A percentile compares a stretch with the other conserved stretches of the same genome.
phyloP scores from a whole-genome alignment of 768 basidiomycete species.

The Phaeotremella skinneri region DNA sequence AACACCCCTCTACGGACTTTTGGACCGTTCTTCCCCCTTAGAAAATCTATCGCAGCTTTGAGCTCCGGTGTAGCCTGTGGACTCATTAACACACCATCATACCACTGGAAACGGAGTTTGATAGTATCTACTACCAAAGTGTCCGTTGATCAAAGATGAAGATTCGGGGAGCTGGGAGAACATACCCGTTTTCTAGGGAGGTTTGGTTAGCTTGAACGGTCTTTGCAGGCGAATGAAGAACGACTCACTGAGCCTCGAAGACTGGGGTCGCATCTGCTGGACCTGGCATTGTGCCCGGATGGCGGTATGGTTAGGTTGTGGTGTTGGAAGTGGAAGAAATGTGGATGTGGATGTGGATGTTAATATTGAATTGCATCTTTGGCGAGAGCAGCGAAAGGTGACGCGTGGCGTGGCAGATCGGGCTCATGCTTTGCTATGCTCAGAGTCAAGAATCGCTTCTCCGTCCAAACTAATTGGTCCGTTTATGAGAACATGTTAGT shows the following conservation, averaged over 20 bases:
- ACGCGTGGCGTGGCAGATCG: no score
- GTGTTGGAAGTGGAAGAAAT: no score
- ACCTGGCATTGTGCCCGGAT: conserved; percentile 26
- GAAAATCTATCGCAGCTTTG: conserved; percentile 77
- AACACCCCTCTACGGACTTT: conserved; percentile 86
- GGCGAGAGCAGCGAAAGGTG: no score
- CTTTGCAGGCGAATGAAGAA: neutral
- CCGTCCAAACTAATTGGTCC: no score
- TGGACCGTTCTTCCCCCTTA: conserved; percentile 80
- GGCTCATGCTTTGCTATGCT: no score
- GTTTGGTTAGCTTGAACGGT: conserved; percentile 5
- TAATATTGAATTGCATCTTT: no score
- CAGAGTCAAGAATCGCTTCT: no score
- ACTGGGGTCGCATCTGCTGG: conserved; percentile 45
- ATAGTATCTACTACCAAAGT: neutral
- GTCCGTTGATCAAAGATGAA: neutral
- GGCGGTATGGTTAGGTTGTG: no score
- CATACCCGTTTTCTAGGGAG: conserved; percentile 37
- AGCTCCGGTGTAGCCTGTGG: conserved; percentile 68
- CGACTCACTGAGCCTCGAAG: conserved; percentile 44
- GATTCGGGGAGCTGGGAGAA: conserved; percentile 3
- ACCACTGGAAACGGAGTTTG: neutral
- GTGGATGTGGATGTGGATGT: no score
- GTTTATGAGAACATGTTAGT: no score
- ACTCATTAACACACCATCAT: conserved; percentile 1